Evolutionary conservation across 2,329 filamentous ascomycete species (phyloP).

Genomic region (Blumeria graminis): DNA sequence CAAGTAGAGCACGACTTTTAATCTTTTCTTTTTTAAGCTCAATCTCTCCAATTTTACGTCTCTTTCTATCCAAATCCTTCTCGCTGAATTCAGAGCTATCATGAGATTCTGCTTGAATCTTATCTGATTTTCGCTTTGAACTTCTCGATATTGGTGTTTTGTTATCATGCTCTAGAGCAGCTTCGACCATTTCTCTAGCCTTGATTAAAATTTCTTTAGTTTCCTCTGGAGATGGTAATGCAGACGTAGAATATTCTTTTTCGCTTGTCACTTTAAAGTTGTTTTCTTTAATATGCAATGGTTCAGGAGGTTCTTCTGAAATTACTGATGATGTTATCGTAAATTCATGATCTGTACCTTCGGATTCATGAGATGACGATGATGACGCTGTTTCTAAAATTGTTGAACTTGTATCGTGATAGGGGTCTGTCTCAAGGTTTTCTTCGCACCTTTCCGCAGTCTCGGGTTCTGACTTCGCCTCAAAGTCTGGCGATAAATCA

Average conservation of each 20-base stretch:
- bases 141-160: slow-evolving; percentile 15
- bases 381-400: too few relatives aligned
- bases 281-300: too few relatives aligned
- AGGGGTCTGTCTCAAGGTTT: too few relatives aligned
- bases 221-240: slow-evolving; percentile 46
- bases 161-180: slow-evolving; percentile 24
- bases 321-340: too few relatives aligned
- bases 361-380: too few relatives aligned
- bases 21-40: slow-evolving; percentile 70
- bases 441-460: too few relatives aligned
- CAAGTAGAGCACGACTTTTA: slow-evolving; percentile 62
- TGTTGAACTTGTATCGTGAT: too few relatives aligned
- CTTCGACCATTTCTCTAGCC: slow-evolving; percentile 71
- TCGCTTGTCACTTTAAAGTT: too few relatives aligned
- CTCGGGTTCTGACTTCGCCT: too few relatives aligned
- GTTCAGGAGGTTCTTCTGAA: too few relatives aligned
- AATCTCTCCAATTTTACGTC: slow-evolving; percentile 46
- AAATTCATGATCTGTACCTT: too few relatives aligned
- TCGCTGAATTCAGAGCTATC: slow-evolving; percentile 23
- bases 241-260: too few relatives aligned
- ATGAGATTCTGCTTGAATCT: slow-evolving; percentile 29
- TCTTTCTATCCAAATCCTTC: slow-evolving; percentile 34
- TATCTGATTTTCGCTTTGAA: slow-evolving; percentile 51
- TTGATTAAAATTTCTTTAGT: slow-evolving; percentile 63
- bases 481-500: slow-evolving; percentile 20